Base-by-base conservation (phyloP, 2,329 filamentous ascomycete species). In the Diaporthe helianthi region DNA sequence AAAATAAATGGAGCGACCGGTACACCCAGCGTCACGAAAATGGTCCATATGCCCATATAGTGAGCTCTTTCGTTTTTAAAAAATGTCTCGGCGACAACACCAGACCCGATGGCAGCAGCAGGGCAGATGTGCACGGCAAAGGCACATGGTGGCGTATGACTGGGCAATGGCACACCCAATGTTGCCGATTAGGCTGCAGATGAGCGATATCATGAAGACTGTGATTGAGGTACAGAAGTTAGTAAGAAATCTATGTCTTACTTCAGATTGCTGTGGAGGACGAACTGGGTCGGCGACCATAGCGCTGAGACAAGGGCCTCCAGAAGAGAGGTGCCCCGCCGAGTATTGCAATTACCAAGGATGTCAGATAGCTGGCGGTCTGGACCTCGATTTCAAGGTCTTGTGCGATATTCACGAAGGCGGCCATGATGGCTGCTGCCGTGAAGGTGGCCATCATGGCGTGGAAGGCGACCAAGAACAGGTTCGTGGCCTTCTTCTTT, bases 21-120 rank as follows among this genome's bases (percentile, higher is more conserved):
- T 68, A 74, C 76, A 71, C 71, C 76, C 0, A 75, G 67, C 5
- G 73, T 73, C 13, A 75, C 72, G 80, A 76, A 61, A 12, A 75
- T 73, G 1, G 86, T 87, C 86, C 86, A 87, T n/a, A 87, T 78
- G 33, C 86, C 86, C 83, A 88, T 87, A 61, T 84, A 86, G 60
- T 79, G 80, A 6, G 81, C 86, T 26, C 86, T 78, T 55, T 88
- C 83, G 36, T 82, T 82, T 73, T 84, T 85, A 77, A 88, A 89
- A 70, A 86, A 88, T 1, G 83, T 86, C 73, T 89, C 86, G 19
- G 84, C 83, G 3, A 89, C 86, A 10, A 89, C 85, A 0, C 81
- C 86, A 74, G 84, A 87, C 29, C 86, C 86, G 61, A 88, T 86
- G 31, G 73, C 72, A 17, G 79, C 80, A 0, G 86, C 83, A 7